Evolutionary conservation across 2,329 filamentous ascomycete species (phyloP).

Genomic region (Apiospora malaysiana): DNA sequence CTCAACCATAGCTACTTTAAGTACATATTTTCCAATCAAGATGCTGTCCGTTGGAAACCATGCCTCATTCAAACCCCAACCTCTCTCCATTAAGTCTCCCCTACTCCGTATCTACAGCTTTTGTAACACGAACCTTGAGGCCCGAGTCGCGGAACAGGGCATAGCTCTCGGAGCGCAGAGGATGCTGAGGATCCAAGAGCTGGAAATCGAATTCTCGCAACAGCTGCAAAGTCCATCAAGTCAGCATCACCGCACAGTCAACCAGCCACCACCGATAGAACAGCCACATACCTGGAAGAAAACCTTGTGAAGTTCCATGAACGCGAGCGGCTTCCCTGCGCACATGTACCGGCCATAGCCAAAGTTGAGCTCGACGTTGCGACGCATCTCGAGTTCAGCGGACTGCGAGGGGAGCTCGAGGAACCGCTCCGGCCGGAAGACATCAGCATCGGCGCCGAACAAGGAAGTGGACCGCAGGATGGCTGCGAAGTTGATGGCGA

Average conservation of each 20-base stretch:
- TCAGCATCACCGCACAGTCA: neutral
- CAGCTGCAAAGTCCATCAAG: constrained; percentile 22
- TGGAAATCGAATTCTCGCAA: constrained; percentile 39
- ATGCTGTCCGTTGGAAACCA: too few relatives aligned
- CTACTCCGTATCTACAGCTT: constrained; percentile 21
- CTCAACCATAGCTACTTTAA: too few relatives aligned
- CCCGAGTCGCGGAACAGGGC: constrained; percentile 32
- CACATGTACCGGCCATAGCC: constrained; percentile 43
- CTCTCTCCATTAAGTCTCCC: neutral
- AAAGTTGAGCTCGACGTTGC: constrained; percentile 46
- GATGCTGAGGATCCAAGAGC: constrained; percentile 33
- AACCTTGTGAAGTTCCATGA: constrained; percentile 50
- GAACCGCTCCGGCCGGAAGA: constrained; percentile 54
- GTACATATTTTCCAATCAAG: too few relatives aligned
- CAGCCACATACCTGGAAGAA: constrained; percentile 46
- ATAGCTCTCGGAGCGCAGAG: constrained; percentile 29
- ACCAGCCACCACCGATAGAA: neutral
- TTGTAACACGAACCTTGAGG: constrained; percentile 36
- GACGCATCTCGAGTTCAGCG: constrained; percentile 40
- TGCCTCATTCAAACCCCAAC: too few relatives aligned
- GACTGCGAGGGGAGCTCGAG: constrained; percentile 42
- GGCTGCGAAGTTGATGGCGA: constrained; percentile 44
- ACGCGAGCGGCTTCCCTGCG: constrained; percentile 44
- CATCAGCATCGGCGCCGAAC: constrained; percentile 43
- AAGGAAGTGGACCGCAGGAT: constrained; percentile 39